Percentiles rank a stretch among this genome's conserved stretches.
phyloP scores from a whole-genome alignment of 2,329 filamentous ascomycete genomes.

The Ophiosphaerella korrae region DNA sequence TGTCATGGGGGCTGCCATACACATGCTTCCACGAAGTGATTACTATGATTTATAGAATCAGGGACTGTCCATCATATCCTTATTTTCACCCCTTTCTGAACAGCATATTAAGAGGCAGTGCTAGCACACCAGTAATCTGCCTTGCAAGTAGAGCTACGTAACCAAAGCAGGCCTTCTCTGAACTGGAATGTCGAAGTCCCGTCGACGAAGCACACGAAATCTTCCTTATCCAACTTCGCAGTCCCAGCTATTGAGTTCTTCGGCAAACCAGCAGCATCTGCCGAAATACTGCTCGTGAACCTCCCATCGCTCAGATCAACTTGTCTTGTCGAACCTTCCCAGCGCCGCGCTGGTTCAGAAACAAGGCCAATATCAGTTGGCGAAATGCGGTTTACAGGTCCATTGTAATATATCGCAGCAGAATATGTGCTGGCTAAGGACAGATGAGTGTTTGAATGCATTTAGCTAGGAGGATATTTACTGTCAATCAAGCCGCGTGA shows the following conservation, averaged over 20 bases:
- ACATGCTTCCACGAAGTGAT: too few relatives aligned
- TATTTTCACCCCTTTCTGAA: too few relatives aligned
- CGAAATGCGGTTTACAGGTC: constrained; percentile 1
- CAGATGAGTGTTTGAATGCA: background rate
- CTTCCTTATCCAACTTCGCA: constrained; percentile 16
- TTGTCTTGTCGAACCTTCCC: constrained; percentile 4
- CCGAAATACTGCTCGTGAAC: constrained; percentile 15
- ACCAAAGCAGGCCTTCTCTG: constrained; percentile 6
- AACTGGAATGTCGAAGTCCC: constrained; percentile 14
- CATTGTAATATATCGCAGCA: constrained; percentile 15
- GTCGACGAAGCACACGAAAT: constrained; percentile 24
- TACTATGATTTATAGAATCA: too few relatives aligned
- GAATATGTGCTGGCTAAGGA: constrained; percentile 6
- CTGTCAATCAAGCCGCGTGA: constrained; percentile 5
- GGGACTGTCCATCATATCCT: too few relatives aligned
- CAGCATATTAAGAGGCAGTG: background rate
- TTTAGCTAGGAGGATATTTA: background rate
- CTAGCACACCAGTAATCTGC: constrained; percentile 24
- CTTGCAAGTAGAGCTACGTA: constrained; percentile 8
- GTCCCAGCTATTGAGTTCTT: constrained; percentile 19
- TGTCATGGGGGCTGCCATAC: too few relatives aligned
- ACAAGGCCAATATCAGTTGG: constrained; percentile 9
- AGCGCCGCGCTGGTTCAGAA: background rate
- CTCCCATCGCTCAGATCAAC: background rate
- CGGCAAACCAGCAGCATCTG: constrained; percentile 7